Percentiles rank a stretch among this genome's conserved stretches.
phyloP scores from a whole-genome alignment of 225 moss, liverwort and hornwort genomes.

The Asterella californica region DNA sequence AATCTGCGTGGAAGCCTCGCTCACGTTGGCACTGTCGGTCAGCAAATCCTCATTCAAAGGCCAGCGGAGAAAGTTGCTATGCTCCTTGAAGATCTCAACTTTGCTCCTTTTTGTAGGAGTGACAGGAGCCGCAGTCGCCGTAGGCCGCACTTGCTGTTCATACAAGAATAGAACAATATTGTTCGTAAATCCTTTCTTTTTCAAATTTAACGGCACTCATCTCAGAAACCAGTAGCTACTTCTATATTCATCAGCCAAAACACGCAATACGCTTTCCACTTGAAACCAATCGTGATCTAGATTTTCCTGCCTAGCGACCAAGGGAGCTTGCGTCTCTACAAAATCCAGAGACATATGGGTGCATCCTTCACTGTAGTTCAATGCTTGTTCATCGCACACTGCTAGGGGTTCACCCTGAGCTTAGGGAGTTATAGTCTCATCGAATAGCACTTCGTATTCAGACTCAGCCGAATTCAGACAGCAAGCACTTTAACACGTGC shows the following conservation, averaged over 20 bases:
- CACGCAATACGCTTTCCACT: too few species aligned
- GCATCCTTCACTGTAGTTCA: too few species aligned
- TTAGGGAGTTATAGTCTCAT: too few species aligned
- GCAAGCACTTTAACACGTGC: too few species aligned
- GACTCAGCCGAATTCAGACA: too few species aligned
- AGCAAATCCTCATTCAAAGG: slow-evolving; percentile 69
- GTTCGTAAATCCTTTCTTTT: not conserved
- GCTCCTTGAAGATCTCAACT: slow-evolving; percentile 90
- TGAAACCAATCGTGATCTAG: not conserved
- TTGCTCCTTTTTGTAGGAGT: slow-evolving; percentile 75
- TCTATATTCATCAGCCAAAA: not conserved
- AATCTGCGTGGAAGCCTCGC: slow-evolving; percentile 77
- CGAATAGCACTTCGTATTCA: too few species aligned
- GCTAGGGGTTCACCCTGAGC: not conserved
- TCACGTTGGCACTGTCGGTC: slow-evolving; percentile 74
- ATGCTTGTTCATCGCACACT: not conserved
- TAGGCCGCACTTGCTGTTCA: slow-evolving; percentile 34
- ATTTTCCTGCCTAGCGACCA: not conserved
- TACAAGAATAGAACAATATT: not conserved
- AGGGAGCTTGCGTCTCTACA: not conserved
- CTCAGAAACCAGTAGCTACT: not conserved
- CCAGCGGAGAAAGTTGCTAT: slow-evolving; percentile 71
- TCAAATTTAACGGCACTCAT: not conserved
- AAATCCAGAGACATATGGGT: too few species aligned
- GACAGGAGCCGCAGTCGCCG: slow-evolving; percentile 6